Conservation (phyloP, 495 filamentous ascomycete species). For the Aspergillus nanangensis region DNA sequence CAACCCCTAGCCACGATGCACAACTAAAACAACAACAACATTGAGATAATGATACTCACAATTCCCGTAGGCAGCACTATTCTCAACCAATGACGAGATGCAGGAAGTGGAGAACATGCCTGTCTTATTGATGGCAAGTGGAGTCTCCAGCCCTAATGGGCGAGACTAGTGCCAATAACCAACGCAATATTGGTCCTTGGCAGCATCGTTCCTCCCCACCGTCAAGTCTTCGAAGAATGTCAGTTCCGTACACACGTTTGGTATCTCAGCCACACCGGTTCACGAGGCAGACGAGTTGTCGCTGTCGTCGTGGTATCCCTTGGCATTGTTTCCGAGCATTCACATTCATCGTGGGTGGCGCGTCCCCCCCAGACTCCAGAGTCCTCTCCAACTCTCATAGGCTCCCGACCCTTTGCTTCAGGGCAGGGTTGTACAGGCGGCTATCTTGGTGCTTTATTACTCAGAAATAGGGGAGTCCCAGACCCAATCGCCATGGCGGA, state of each 20-base stretch:
- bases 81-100: not conserved
- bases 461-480: not conserved
- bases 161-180: not conserved
- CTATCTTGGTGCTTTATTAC: not conserved
- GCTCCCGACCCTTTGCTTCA: not conserved
- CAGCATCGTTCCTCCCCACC: no score
- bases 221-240: not conserved
- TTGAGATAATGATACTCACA: no score
- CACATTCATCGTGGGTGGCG: not conserved
- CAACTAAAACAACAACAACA: no score
- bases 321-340: not conserved
- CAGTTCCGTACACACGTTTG: not conserved
- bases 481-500: slow-evolving; percentile 6
- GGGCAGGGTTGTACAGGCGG: not conserved
- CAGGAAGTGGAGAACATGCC: not conserved
- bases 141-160: not conserved
- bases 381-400: not conserved
- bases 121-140: not conserved
- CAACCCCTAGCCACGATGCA: no score
- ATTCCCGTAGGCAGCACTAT: not conserved
- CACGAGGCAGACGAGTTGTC: not conserved
- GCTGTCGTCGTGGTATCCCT: not conserved
- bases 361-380: no score
- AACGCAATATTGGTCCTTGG: not conserved
- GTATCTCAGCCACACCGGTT: not conserved